Evolutionary conservation across 2,329 filamentous ascomycete genomes (phyloP).

Genomic region (Colletotrichum caudatum): DNA sequence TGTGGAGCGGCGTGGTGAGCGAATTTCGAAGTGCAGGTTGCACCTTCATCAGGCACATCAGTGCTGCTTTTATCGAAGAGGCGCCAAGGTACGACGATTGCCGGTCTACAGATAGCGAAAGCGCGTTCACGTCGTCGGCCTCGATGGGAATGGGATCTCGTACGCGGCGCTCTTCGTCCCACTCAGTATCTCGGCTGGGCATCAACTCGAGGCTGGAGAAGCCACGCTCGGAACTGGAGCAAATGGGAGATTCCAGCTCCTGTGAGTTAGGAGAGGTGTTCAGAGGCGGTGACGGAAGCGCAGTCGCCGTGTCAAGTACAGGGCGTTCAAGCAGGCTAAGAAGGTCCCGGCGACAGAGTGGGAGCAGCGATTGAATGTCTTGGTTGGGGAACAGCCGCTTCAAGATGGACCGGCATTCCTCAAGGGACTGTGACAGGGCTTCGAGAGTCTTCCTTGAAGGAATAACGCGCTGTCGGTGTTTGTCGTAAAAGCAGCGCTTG

Average conservation of each 20-base stretch:
- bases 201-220: conserved; percentile 74
- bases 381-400: conserved; percentile 72
- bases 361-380: conserved; percentile 63
- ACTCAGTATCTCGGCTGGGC: conserved; percentile 72
- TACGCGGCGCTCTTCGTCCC: conserved; percentile 72
- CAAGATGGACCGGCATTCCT: conserved; percentile 73
- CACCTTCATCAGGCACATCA: conserved; percentile 76
- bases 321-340: conserved; percentile 67
- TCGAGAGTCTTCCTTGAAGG: conserved; percentile 82
- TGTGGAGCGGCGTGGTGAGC: conserved; percentile 61
- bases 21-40: conserved; percentile 61
- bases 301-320: conserved; percentile 52
- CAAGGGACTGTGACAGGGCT: conserved; percentile 72
- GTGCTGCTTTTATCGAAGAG: conserved; percentile 79
- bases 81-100: conserved; percentile 76
- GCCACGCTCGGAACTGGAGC: conserved; percentile 62
- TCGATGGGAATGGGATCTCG: conserved; percentile 70
- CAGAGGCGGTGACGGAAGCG: conserved; percentile 66
- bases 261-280: conserved; percentile 62
- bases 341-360: conserved; percentile 70
- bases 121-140: conserved; percentile 69
- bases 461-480: conserved; percentile 80
- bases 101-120: conserved; percentile 71
- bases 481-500: conserved; percentile 83
- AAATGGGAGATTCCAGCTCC: conserved; percentile 62